Evolutionary conservation across 2,329 filamentous ascomycete genomes (phyloP).

Genomic region (Paracorniculantispora psalliotae): DNA sequence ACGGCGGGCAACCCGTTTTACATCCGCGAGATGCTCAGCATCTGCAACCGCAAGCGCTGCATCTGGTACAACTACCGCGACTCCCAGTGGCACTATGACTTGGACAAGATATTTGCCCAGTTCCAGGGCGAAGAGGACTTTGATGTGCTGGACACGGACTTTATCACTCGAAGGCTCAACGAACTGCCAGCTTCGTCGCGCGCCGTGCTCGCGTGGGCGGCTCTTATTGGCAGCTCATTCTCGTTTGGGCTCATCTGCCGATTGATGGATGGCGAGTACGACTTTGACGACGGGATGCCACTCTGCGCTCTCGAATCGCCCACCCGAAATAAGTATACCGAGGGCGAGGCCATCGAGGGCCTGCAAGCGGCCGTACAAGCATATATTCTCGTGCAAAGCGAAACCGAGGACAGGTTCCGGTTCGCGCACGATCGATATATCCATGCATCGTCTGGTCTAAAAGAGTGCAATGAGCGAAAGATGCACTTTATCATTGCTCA

Average conservation of each 20-base stretch:
- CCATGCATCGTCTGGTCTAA: slow-evolving; percentile 65
- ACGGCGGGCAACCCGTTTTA: slow-evolving; percentile 87
- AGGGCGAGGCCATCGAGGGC: slow-evolving; percentile 67
- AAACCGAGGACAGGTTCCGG: slow-evolving; percentile 79
- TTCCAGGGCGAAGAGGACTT: slow-evolving; percentile 76
- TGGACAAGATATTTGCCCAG: slow-evolving; percentile 80
- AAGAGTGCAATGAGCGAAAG: slow-evolving; percentile 62
- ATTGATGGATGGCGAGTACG: slow-evolving; percentile 70
- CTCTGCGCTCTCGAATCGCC: slow-evolving; percentile 19
- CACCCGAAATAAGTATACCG: slow-evolving; percentile 42
- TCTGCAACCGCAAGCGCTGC: slow-evolving; percentile 79
- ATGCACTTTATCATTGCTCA: slow-evolving; percentile 92
- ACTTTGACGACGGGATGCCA: slow-evolving; percentile 49
- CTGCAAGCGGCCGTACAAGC: slow-evolving; percentile 77
- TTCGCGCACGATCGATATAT: slow-evolving; percentile 88
- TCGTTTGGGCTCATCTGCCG: slow-evolving; percentile 76
- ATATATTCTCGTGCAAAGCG: slow-evolving; percentile 75
- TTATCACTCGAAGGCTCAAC: slow-evolving; percentile 70
- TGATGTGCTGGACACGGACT: slow-evolving; percentile 74
- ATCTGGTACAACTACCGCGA: slow-evolving; percentile 88
- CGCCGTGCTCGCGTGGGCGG: slow-evolving; percentile 79
- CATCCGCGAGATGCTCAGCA: slow-evolving; percentile 83
- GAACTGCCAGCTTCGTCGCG: slow-evolving; percentile 72
- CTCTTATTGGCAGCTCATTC: slow-evolving; percentile 75
- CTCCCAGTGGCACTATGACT: slow-evolving; percentile 76